Base-by-base conservation (phyloP, 495 filamentous ascomycete genomes). In the Lasiosphaeria ovina region DNA sequence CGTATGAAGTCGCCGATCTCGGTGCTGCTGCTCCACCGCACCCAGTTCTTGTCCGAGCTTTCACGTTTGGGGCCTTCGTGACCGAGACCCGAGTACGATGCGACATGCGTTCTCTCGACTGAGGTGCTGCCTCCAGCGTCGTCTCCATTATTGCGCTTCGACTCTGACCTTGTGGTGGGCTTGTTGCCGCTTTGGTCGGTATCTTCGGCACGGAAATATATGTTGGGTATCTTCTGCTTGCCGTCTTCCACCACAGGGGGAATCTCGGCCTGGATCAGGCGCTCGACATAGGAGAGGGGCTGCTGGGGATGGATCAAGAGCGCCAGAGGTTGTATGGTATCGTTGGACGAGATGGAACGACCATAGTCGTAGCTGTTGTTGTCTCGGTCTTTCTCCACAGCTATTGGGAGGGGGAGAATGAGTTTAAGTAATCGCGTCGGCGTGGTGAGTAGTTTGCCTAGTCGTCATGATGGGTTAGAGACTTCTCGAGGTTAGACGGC, bases 1-100 rank as follows among this genome's bases (percentile, higher is more conserved):
- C 91, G 89, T 61, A 98, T 91, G 72, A 98, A 98, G 74, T 97
- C 93, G 9, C 93, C 93, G 34, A 98, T 87, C 65, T 97, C 93
- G 9, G 93, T 97, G 14, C 85, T 87, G 44, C 85, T 83, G 17
- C 89, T 92, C 93, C 93, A 98, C n/a, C 92, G 89, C 0, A 96
- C 90, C 76, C 92, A 93, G 31, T 82, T 78, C 63, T 72, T 68
- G 6, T 77, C 71, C 17, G 66, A 61, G 24, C 82, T 62, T 44
- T 72, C 57, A 32, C 75, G 67, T 58, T 76, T 62, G 32, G 75
- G 60, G 14, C 66, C 70, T 40, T 86, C 82, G 54, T 78, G 79
- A n/a, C 85, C 85, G 3, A 83, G 72, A 0, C 85, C 84, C 36
- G 78, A 83, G 65, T 87, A 88, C 1, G 77, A 81, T 47, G 85